Evolutionary conservation across 2,329 filamentous ascomycete genomes (phyloP), one percentile per base, ranked within the genome.

Genomic region (Fusarium penzigii): DNA sequence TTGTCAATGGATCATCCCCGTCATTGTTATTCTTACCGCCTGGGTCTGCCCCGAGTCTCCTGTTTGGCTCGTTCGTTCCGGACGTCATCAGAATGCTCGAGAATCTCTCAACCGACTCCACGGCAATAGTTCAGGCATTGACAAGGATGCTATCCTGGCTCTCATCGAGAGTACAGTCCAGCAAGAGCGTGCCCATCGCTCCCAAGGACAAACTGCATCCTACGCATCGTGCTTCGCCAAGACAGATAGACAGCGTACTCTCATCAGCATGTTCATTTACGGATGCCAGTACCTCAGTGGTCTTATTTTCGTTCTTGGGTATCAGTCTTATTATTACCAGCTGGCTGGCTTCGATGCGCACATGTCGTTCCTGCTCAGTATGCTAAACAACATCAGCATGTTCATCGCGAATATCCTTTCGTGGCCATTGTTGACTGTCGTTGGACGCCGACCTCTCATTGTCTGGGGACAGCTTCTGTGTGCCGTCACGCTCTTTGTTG

Each of bases 361-460:
- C 8, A 46, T 29, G 17, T 46, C 43, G 6, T 51, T 51, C 20
- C 20, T 46, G 16, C 43, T 51, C 13, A 39, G 48, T 6, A 46
- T 51, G 48, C 43, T 50, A 8, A 45, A 46, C 38, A 50, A 50
- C 17, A 36, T 14, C 38, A 46, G 42, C 48, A 50, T 50, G 48
- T 50, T 46, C 17, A 40, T 50, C 29, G 48, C 48, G 12, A 50
- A 45, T 29, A 50, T 50, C 11, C 48, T 50, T 11, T 50, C 48
- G 7, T 50, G 48, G 48, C 43, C 43, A 10, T 14, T 50, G 9
- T n/a, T 50, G n/a, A 46, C 36, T 12, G 25, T 40, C 14, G 36
- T 50, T 6, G 48, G 48, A 9, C 48, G 48, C 11, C 42, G 48
- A 5, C 48, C 48, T 36, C 34, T 50, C 12, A 29, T 50, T 17